Evolutionary conservation across 116 monocot genomes (phyloP).

Genomic region (Dioscorea cayenensis): DNA sequence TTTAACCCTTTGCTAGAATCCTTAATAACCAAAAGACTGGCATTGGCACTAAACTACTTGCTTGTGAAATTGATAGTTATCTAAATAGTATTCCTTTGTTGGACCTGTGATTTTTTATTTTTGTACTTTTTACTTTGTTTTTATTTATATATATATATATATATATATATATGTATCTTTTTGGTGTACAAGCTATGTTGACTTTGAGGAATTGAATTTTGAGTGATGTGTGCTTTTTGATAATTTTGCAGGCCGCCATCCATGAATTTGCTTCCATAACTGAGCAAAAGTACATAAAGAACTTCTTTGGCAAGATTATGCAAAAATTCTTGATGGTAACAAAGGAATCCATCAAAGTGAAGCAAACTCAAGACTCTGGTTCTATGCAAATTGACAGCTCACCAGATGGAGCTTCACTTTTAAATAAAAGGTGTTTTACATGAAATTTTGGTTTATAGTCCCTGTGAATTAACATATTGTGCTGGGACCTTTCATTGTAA

Average conservation of each 20-base stretch:
- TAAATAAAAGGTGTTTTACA: conserved; percentile 27
- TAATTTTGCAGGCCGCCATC: conserved; percentile 54
- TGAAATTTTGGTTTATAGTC: background rate
- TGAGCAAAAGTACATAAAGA: conserved; percentile 49
- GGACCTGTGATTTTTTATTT: background rate
- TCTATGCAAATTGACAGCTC: conserved; percentile 61
- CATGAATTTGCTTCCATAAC: conserved; percentile 71
- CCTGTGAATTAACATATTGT: background rate
- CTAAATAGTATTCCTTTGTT: background rate
- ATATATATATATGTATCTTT: too few relatives aligned
- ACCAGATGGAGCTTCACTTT: conserved; percentile 24
- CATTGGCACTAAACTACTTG: background rate
- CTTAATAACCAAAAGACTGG: background rate
- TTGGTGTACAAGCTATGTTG: background rate
- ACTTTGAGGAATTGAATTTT: background rate
- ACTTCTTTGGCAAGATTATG: conserved; percentile 45
- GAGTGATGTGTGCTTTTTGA: background rate
- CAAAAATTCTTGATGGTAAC: conserved; percentile 50
- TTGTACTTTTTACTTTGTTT: too few relatives aligned
- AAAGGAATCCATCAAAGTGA: conserved; percentile 28
- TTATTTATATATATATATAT: too few relatives aligned
- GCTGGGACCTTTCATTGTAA: too few relatives aligned
- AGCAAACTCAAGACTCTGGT: conserved; percentile 28
- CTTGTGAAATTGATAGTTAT: background rate
- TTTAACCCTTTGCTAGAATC: background rate